A percentile compares a stretch with the other conserved stretches of the same genome.
phyloP scores from a whole-genome alignment of 225 moss, liverwort and hornwort genomes.

The Physcomitrellopsis africana region DNA sequence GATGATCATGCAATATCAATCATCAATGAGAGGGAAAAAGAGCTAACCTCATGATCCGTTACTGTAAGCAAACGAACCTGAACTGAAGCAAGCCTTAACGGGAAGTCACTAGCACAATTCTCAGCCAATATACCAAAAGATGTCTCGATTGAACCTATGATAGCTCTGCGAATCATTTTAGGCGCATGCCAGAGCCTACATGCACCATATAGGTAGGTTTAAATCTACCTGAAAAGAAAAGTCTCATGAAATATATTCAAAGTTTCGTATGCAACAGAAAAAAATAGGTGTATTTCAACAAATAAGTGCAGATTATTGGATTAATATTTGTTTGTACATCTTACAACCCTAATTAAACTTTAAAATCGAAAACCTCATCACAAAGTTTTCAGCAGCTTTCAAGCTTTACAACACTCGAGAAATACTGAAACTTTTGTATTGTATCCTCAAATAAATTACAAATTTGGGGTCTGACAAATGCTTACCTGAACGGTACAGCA shows the following conservation, averaged over 20 bases:
- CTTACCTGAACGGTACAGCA: slow-evolving; percentile 88
- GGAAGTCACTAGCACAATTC: slow-evolving; percentile 95
- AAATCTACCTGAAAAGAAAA: slow-evolving; percentile 76
- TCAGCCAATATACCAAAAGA: slow-evolving; percentile 97
- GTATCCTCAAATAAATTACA: background rate
- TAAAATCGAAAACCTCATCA: slow-evolving; percentile 3
- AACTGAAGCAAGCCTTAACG: slow-evolving; percentile 91
- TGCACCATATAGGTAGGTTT: slow-evolving; percentile 86
- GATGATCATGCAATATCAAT: background rate
- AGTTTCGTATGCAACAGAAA: background rate
- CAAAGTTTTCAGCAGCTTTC: background rate
- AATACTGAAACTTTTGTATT: background rate
- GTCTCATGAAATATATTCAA: background rate
- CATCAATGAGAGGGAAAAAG: background rate
- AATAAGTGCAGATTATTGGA: background rate
- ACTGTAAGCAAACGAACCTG: slow-evolving; percentile 85
- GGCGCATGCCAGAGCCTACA: slow-evolving; percentile 76
- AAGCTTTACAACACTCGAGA: background rate
- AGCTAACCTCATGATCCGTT: slow-evolving; percentile 75
- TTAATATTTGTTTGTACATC: background rate
- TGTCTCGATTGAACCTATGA: slow-evolving; percentile 88
- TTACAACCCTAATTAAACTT: background rate
- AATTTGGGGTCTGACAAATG: background rate
- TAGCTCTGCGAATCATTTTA: slow-evolving; percentile 97
- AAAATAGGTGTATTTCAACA: background rate